Evolutionary conservation across 768 basidiomycete species (phyloP), one percentile per base, ranked within the genome.

Genomic region (Lactifluus echinatus): DNA sequence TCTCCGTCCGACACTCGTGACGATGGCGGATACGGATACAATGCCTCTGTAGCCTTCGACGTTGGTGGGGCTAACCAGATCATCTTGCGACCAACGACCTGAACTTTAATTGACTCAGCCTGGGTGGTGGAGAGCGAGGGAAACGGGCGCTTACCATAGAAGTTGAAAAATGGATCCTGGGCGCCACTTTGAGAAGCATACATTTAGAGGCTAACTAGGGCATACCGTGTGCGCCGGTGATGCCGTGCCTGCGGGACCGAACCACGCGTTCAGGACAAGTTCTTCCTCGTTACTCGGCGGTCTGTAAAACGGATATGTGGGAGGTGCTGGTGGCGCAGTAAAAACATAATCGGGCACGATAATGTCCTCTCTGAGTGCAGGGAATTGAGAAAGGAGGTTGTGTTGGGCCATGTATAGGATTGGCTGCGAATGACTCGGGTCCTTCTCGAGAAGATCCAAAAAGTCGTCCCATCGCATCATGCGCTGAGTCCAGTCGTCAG

Each of bases 111-210:
- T 15, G 19, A 19, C 34, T 60, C 14, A 59, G 12, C 40, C 23
- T 12, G 24, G 31, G 49, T 45, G 47, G 12, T 21, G 15, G 19
- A 48, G 31, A 23, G 47, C 19, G 23, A 4, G 31, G 40, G 39
- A 53, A 3, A 7, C 11, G 8, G 14, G 64, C 58, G 58, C 75
- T 61, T 70, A 93, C 93, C 83, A 68, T 90, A 98, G 60, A 87
- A 78, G 68, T 99, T 99, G 73, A 81, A 90, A 71, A 85, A 96
- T 3, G 94, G 94, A 66, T 99, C 95, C 92, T 95, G 57, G 26
- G 53, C 60, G 50, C 43, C 57, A 21, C 24, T 55, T 47, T 43
- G 54, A 46, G 28, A 33, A 23, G 43, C 15, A 36, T 59, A 39
- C 47, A 50, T 28, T 52, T n/a, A 14, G 11, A 14, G n/a, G 39